Percentiles rank a stretch among this genome's conserved stretches.
These are phyloP conservation scores for Cystobasidium ongulense DNA, from an alignment of 768 basidiomycete species.

Conservation along the genomic window DNA sequence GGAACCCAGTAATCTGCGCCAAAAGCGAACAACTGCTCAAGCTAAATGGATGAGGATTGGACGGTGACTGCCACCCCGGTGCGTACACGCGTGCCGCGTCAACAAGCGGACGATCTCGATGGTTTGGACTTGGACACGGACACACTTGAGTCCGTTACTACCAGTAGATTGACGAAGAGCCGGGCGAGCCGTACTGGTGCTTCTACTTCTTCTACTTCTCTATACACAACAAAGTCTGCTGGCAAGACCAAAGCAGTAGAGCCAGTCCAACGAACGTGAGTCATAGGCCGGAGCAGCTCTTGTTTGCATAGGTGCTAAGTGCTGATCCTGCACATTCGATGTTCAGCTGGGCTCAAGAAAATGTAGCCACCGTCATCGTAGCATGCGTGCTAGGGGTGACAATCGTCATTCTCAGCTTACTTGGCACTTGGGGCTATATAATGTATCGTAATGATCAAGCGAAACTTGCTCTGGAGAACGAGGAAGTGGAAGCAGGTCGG, in stretches of 20 bases:
- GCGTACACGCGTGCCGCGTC: neutral
- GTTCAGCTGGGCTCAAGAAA: neutral
- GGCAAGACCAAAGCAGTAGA: neutral
- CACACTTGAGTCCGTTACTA: neutral
- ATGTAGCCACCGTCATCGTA: neutral
- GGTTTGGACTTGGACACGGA: no score
- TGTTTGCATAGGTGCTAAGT: neutral
- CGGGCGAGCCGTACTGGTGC: neutral
- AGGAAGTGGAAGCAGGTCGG: neutral
- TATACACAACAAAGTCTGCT: neutral
- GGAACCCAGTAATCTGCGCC: no score
- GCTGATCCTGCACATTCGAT: no score
- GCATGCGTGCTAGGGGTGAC: neutral
- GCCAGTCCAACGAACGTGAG: neutral
- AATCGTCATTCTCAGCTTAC: neutral
- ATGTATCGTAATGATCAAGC: neutral
- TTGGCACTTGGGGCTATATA: neutral
- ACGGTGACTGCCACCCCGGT: neutral
- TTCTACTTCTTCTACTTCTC: no score
- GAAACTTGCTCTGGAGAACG: neutral
- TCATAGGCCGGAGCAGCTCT: neutral
- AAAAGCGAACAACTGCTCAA: no score
- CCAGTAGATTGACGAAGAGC: neutral
- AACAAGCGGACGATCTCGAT: neutral
- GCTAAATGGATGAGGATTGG: neutral